phyloP scores from a whole-genome alignment of 2,329 filamentous ascomycete species.

The Annulohypoxylon truncatum region DNA sequence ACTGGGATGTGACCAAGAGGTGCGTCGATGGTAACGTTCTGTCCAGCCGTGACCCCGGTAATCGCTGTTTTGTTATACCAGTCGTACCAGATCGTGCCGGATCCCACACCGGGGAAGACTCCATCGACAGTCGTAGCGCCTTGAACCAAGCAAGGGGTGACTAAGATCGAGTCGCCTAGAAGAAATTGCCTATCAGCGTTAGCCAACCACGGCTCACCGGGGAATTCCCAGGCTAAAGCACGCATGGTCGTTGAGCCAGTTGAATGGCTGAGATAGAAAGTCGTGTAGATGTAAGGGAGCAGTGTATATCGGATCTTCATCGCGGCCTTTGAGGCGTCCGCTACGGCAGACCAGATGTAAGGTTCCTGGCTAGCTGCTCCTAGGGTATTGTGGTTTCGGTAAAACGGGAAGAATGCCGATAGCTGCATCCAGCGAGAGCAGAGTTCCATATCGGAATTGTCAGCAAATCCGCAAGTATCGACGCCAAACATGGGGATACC shows the following conservation, averaged over 20 bases:
- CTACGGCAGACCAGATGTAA: slow-evolving; percentile 75
- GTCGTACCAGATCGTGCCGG: slow-evolving; percentile 77
- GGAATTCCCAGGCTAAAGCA: slow-evolving; percentile 79
- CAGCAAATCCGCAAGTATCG: slow-evolving; percentile 77
- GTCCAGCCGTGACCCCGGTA: slow-evolving; percentile 47
- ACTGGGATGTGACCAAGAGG: slow-evolving; percentile 77
- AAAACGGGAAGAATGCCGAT: slow-evolving; percentile 81
- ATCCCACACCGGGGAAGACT: slow-evolving; percentile 74
- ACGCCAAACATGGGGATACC: slow-evolving; percentile 82
- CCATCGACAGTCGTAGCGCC: slow-evolving; percentile 71
- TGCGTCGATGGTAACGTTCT: slow-evolving; percentile 57
- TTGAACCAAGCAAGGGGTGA: slow-evolving; percentile 74
- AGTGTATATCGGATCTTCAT: slow-evolving; percentile 78
- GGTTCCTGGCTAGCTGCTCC: slow-evolving; percentile 74
- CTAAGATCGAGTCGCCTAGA: slow-evolving; percentile 72
- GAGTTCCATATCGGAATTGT: slow-evolving; percentile 74
- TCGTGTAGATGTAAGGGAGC: slow-evolving; percentile 81
- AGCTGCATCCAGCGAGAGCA: slow-evolving; percentile 81
- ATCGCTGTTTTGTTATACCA: slow-evolving; percentile 77
- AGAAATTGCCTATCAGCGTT: slow-evolving; percentile 78
- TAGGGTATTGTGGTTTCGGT: slow-evolving; percentile 78
- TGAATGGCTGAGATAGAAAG: slow-evolving; percentile 74
- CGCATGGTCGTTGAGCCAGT: slow-evolving; percentile 78
- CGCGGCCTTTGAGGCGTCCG: slow-evolving; percentile 70
- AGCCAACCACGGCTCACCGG: slow-evolving; percentile 74